These are phyloP conservation scores for Lepiota subincarnata DNA, from an alignment of 768 basidiomycete genomes.

Conservation along the genomic window DNA sequence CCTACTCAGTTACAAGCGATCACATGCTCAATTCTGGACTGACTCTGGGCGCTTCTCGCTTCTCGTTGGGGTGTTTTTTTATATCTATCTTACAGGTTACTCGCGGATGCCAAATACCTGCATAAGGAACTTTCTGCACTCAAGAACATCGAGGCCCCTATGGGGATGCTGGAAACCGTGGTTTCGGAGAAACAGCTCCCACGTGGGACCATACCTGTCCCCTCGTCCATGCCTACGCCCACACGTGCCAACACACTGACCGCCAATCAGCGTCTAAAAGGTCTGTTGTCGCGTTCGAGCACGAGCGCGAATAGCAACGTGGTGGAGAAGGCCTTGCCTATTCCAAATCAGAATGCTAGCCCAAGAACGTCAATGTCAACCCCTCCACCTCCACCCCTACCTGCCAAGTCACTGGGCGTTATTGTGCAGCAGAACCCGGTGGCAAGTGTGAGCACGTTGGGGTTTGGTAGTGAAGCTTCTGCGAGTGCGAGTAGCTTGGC, in stretches of 20 bases:
- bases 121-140: constrained; percentile 72
- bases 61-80: constrained; percentile 5
- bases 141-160: constrained; percentile 68
- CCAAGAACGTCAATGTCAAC: constrained; percentile 24
- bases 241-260: constrained; percentile 34
- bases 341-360: constrained; percentile 18
- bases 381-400: constrained; percentile 20
- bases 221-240: constrained; percentile 20
- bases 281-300: constrained; percentile 37
- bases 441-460: constrained; percentile 5
- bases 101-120: constrained; percentile 75
- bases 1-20: neutral
- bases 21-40: constrained; percentile 1
- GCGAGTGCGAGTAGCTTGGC: neutral
- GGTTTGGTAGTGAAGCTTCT: neutral
- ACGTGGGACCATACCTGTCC: constrained; percentile 20
- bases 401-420: constrained; percentile 17
- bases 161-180: constrained; percentile 80
- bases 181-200: constrained; percentile 75
- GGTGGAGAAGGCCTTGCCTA: constrained; percentile 1
- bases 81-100: constrained; percentile 45
- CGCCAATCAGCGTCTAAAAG: constrained; percentile 47
- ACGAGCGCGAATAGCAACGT: constrained; percentile 28
- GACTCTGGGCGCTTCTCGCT: neutral
- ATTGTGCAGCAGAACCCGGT: constrained; percentile 5